Conservation (phyloP, 2,329 filamentous ascomycete species). For the Aspergillus alliaceus region DNA sequence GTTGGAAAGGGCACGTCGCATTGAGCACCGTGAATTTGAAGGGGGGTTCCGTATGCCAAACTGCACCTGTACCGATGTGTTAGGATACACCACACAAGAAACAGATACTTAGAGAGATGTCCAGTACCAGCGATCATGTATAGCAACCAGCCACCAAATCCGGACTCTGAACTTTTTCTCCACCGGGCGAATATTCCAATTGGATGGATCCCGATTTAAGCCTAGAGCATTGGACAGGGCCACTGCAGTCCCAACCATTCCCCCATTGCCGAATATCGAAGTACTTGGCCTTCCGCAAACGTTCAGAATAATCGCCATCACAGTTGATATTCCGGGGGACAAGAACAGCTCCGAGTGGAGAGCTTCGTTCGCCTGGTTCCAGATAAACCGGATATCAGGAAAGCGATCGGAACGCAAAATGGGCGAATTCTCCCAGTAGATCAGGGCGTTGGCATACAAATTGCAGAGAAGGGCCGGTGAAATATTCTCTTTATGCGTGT, state of each 20-base stretch:
- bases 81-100: neutral
- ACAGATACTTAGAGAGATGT: neutral
- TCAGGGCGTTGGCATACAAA: constrained; percentile 53
- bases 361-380: constrained; percentile 58
- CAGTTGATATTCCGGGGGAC: constrained; percentile 55
- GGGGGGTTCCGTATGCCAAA: constrained; percentile 55
- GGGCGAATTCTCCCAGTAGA: constrained; percentile 51
- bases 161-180: constrained; percentile 55
- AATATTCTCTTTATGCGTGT: constrained; percentile 44
- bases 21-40: constrained; percentile 47
- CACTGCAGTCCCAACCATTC: constrained; percentile 52
- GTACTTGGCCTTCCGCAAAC: constrained; percentile 57
- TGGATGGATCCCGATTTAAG: constrained; percentile 53
- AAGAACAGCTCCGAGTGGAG: constrained; percentile 56
- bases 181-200: constrained; percentile 53
- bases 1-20: constrained; percentile 52
- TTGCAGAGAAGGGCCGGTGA: constrained; percentile 54
- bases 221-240: constrained; percentile 56
- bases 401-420: constrained; percentile 35
- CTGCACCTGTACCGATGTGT: constrained; percentile 44
- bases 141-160: constrained; percentile 58
- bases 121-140: constrained; percentile 57
- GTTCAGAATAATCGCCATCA: constrained; percentile 55
- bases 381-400: constrained; percentile 57
- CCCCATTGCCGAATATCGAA: constrained; percentile 56